phyloP scores from a whole-genome alignment of 495 filamentous ascomycete species.

The Talaromyces wortmannii region DNA sequence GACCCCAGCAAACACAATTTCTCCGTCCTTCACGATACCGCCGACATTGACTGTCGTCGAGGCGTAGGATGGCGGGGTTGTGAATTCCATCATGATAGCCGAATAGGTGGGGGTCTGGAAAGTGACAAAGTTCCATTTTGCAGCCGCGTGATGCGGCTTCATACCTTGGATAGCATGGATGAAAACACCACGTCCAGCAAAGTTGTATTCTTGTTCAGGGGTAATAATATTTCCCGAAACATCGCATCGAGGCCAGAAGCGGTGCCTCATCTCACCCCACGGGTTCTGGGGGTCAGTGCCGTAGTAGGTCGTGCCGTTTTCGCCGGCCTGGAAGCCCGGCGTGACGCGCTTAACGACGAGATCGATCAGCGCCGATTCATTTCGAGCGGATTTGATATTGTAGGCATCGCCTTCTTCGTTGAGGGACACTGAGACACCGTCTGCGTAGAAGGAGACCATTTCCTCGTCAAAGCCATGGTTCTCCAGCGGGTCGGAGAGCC shows the following conservation, averaged over 20 bases:
- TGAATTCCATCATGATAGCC: slow-evolving; percentile 78
- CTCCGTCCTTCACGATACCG: slow-evolving; percentile 59
- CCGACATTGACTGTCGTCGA: slow-evolving; percentile 64
- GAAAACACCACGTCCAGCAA: slow-evolving; percentile 60
- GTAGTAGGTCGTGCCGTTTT: slow-evolving; percentile 62
- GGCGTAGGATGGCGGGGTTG: slow-evolving; percentile 73
- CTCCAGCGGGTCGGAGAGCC: slow-evolving; percentile 58
- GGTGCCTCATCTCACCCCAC: slow-evolving; percentile 73
- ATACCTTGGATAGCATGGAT: slow-evolving; percentile 73
- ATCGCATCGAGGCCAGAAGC: slow-evolving; percentile 69
- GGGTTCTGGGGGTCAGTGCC: slow-evolving; percentile 65
- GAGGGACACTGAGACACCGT: slow-evolving; percentile 60
- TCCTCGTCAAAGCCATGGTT: slow-evolving; percentile 66
- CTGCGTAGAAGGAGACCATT: slow-evolving; percentile 61
- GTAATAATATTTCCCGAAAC: slow-evolving; percentile 67
- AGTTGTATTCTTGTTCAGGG: slow-evolving; percentile 61
- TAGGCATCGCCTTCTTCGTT: slow-evolving; percentile 67
- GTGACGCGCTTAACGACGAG: slow-evolving; percentile 56
- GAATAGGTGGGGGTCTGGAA: slow-evolving; percentile 71
- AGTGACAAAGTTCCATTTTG: slow-evolving; percentile 71
- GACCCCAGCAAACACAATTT: slow-evolving; percentile 58
- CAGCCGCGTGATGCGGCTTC: slow-evolving; percentile 87
- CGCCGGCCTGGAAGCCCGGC: slow-evolving; percentile 69
- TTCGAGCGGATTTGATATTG: slow-evolving; percentile 64
- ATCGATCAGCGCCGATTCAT: slow-evolving; percentile 61